Base-by-base conservation (phyloP, 1,139 yeast genomes). In the Barnettozyma hawaiiensis region DNA sequence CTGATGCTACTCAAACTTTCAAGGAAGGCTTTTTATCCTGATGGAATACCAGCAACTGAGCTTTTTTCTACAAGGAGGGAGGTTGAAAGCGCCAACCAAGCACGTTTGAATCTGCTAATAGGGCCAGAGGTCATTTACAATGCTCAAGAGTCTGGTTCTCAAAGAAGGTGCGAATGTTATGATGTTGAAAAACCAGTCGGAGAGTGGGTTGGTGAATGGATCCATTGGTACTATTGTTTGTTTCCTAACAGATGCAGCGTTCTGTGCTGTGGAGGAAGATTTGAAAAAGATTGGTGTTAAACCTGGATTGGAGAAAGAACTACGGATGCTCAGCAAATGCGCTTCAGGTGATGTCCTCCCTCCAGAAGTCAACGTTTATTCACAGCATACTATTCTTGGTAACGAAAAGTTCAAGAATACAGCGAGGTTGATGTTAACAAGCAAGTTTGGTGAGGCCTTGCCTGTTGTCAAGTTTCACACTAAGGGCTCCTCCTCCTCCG, bases 161-260 rank as follows among this genome's bases (percentile, higher is more conserved):
- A 90, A 89, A 55, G 77, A 75, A 43, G 86, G 85, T 42, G 95
- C 97, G 0, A 98, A 92, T 62, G 98, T 92, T 0, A 90, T 92
- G 97, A 81, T 94, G 73, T 71, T 92, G 49, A 92, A 90, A 60
- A 94, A 92, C 59, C 73, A 81, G 44, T 16, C 31, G 5, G 96
- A 89, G 54, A 92, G 81, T 36, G 76, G 83, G 1, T 67, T 92
- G 35, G 97, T 94, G 20, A 92, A 92, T 62, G 98, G 98, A 0
- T 78, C 96, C 0, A 67, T 92, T 39, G 98, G 98, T 0, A 81
- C 72, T 44, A 89, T 92, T 1, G 46, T 67, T 7, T 60, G 62
- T 26, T 68, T 67, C 46, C 48, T 63, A n/a, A 24, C 27, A 4
- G 27, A 12, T 12, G n/a, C 27, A 11, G 27, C 27, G 4, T 24